A percentile compares a stretch with the other conserved stretches of the same genome.
Conservation (phyloP, 805 yeast genomes). For the Metschnikowia baotianmanensis region DNA sequence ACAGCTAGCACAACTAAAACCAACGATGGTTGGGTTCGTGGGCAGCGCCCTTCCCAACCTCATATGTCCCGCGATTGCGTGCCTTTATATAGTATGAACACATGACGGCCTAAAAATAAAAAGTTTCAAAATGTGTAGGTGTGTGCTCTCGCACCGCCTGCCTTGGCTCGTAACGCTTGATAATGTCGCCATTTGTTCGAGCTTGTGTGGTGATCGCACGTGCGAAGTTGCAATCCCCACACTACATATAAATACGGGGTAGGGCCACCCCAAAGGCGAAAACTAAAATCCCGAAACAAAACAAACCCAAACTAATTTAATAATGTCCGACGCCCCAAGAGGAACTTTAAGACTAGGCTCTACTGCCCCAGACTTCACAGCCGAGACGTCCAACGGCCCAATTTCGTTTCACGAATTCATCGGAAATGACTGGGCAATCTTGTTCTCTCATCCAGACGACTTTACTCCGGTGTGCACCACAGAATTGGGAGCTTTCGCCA, state of each 20-base stretch:
- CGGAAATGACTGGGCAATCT: constrained; percentile 82
- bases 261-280: too few relatives aligned
- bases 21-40: too few relatives aligned
- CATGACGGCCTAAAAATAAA: too few relatives aligned
- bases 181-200: constrained; percentile 1
- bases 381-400: constrained; percentile 78
- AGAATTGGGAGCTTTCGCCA: constrained; percentile 91
- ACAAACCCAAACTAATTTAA: background rate
- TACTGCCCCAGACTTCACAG: constrained; percentile 83
- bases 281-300: too few relatives aligned
- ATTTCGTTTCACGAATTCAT: constrained; percentile 85
- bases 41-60: too few relatives aligned
- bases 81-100: too few relatives aligned
- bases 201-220: constrained; percentile 19
- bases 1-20: too few relatives aligned
- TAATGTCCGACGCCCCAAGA: constrained; percentile 16
- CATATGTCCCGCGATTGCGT: too few relatives aligned
- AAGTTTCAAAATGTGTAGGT: too few relatives aligned
- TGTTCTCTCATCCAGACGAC: constrained; percentile 94
- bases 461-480: constrained; percentile 97
- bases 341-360: constrained; percentile 67
- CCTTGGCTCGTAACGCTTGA: background rate
- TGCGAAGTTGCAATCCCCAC: constrained; percentile 21
- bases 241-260: constrained; percentile 1
- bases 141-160: too few relatives aligned